Evolutionary conservation across 176 grass and related monocot genomes (phyloP).

Genomic region (Secale cereale): DNA sequence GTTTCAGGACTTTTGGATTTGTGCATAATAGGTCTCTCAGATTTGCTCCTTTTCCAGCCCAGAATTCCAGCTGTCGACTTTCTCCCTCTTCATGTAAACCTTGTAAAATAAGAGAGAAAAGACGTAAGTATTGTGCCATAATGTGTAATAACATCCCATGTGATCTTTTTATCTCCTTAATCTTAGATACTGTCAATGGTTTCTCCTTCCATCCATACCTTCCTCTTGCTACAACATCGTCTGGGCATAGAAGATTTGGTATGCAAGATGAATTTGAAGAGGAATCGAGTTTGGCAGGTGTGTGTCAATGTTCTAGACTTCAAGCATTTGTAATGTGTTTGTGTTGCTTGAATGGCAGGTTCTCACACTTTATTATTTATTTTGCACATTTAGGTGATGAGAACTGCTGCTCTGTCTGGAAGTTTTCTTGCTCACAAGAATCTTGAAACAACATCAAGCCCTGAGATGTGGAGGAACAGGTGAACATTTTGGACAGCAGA

Average conservation of each 20-base stretch:
- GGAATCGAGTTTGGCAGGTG: slow-evolving; percentile 52
- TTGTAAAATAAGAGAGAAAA: no score
- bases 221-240: slow-evolving; percentile 75
- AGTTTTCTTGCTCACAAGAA: slow-evolving; percentile 52
- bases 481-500: background rate
- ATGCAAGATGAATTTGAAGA: slow-evolving; percentile 55
- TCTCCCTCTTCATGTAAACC: no score
- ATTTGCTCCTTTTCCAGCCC: no score
- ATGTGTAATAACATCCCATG: no score
- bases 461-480: background rate
- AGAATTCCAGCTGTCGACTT: no score
- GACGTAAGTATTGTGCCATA: no score
- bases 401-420: slow-evolving; percentile 88
- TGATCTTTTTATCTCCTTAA: slow-evolving; percentile 18
- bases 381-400: slow-evolving; percentile 50
- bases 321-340: background rate
- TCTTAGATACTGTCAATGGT: slow-evolving; percentile 84
- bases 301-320: background rate
- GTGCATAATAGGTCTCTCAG: no score
- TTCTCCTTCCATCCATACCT: slow-evolving; percentile 85
- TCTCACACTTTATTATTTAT: background rate
- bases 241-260: slow-evolving; percentile 78
- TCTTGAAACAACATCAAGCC: slow-evolving; percentile 13
- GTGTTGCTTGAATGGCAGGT: slow-evolving; percentile 14
- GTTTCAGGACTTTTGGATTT: no score